These are phyloP conservation scores for Penicillium riverlandense DNA, from an alignment of 495 filamentous ascomycete genomes.

Conservation along the genomic window DNA sequence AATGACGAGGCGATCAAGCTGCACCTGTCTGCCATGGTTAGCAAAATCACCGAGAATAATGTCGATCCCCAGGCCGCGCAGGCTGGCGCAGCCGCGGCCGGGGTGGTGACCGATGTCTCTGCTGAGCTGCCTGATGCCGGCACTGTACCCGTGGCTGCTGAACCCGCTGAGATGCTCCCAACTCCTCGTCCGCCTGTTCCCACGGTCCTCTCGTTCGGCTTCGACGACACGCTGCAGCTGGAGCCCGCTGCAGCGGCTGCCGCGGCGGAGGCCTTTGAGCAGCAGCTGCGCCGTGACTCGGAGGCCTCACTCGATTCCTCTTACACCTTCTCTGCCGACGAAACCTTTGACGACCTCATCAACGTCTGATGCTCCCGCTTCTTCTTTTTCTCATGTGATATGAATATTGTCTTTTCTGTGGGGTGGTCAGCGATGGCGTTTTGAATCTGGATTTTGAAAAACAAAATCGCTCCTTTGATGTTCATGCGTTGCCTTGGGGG, in stretches of 20 bases:
- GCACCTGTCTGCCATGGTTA: constrained; percentile 41
- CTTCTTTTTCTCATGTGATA: background rate
- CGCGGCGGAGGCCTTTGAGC: constrained; percentile 14
- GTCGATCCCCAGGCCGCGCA: background rate
- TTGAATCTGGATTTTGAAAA: background rate
- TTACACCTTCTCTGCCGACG: constrained; percentile 25
- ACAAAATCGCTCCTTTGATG: background rate
- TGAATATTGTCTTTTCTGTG: background rate
- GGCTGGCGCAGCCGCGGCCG: background rate
- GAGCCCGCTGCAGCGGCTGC: constrained; percentile 9
- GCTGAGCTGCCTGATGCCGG: constrained; percentile 5
- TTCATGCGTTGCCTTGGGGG: too few relatives aligned
- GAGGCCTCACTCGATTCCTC: constrained; percentile 22
- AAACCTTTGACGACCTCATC: constrained; percentile 28
- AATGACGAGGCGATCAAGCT: constrained; percentile 45
- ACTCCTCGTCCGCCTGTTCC: background rate
- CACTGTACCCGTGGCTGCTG: background rate
- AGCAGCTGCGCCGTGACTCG: constrained; percentile 26
- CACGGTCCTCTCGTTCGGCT: constrained; percentile 26
- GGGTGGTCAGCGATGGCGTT: background rate
- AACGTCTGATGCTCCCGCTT: constrained; percentile 12
- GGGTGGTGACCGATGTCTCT: constrained; percentile 2
- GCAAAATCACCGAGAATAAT: constrained; percentile 27
- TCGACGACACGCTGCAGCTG: constrained; percentile 28
- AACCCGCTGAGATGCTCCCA: too few relatives aligned